phyloP scores from a whole-genome alignment of 805 yeast species.

The Schizosaccharomyces lindneri region DNA sequence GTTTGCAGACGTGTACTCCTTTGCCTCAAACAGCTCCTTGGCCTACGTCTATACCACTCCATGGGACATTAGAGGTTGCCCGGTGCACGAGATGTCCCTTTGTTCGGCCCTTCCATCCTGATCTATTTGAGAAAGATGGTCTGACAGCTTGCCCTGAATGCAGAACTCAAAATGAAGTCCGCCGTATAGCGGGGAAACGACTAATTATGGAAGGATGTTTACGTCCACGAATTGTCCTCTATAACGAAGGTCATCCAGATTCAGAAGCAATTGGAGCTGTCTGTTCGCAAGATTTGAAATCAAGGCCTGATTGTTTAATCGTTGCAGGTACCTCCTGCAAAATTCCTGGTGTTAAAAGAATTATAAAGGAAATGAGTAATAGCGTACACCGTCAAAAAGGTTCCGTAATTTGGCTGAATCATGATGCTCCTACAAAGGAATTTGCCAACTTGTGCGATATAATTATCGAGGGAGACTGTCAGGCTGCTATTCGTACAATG shows the following conservation, averaged over 20 bases:
- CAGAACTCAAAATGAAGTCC: constrained; percentile 25
- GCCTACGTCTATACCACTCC: constrained; percentile 59
- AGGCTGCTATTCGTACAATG: not conserved
- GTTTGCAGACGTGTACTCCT: not conserved
- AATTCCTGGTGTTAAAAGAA: constrained; percentile 66
- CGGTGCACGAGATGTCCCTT: constrained; percentile 50
- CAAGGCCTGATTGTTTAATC: constrained; percentile 51
- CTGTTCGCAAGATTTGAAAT: constrained; percentile 31
- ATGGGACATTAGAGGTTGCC: constrained; percentile 61
- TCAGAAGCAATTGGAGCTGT: constrained; percentile 58
- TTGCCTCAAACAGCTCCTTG: constrained; percentile 9
- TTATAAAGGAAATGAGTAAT: constrained; percentile 44
- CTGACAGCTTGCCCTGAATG: constrained; percentile 40
- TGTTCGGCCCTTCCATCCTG: constrained; percentile 47
- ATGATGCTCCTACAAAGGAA: constrained; percentile 22
- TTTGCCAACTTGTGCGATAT: not conserved
- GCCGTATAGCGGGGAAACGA: constrained; percentile 50
- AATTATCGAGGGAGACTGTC: not conserved
- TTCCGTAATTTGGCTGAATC: constrained; percentile 49
- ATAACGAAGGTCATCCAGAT: constrained; percentile 84
- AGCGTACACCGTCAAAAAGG: constrained; percentile 63
- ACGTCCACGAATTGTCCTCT: constrained; percentile 72
- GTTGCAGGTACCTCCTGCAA: constrained; percentile 81
- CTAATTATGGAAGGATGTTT: constrained; percentile 49
- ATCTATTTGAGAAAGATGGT: not conserved